phyloP scores from a whole-genome alignment of 2,329 filamentous ascomycete species.

The Aspergillaceae sp. region DNA sequence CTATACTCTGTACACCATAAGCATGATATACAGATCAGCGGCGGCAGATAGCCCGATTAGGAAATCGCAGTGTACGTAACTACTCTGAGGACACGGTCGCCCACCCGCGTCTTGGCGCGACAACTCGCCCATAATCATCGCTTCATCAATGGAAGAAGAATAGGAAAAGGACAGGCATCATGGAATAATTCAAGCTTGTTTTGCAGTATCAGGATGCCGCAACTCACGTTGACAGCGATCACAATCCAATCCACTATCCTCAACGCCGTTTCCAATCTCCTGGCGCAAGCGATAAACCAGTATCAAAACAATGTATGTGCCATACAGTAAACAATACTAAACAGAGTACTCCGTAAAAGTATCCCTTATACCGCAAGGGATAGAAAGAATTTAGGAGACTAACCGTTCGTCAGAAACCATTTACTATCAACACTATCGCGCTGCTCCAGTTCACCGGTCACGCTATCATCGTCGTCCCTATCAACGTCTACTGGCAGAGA shows the following conservation, averaged over 20 bases:
- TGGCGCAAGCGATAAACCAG: slow-evolving; percentile 32
- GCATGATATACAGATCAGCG: too few relatives aligned
- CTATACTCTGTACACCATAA: too few relatives aligned
- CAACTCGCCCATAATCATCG: too few relatives aligned
- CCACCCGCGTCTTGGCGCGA: background rate
- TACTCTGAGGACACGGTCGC: background rate
- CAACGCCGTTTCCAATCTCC: slow-evolving; percentile 31
- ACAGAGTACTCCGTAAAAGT: too few relatives aligned
- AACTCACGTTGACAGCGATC: slow-evolving; percentile 25
- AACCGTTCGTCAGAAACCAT: slow-evolving; percentile 40
- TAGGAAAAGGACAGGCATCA: background rate
- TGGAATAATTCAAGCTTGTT: background rate
- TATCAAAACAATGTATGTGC: slow-evolving; percentile 24
- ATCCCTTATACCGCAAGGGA: background rate
- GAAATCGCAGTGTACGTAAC: background rate
- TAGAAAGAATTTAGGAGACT: slow-evolving; percentile 1
- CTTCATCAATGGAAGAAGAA: background rate
- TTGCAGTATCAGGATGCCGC: background rate
- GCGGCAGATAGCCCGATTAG: background rate
- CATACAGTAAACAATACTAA: background rate
- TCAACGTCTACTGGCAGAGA: slow-evolving; percentile 80
- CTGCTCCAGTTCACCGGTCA: slow-evolving; percentile 72
- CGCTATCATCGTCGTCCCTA: slow-evolving; percentile 63
- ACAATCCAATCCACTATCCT: slow-evolving; percentile 30
- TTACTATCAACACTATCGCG: slow-evolving; percentile 56